Base-by-base conservation (phyloP, 2,329 filamentous ascomycete genomes). In the Nemania sp. region DNA sequence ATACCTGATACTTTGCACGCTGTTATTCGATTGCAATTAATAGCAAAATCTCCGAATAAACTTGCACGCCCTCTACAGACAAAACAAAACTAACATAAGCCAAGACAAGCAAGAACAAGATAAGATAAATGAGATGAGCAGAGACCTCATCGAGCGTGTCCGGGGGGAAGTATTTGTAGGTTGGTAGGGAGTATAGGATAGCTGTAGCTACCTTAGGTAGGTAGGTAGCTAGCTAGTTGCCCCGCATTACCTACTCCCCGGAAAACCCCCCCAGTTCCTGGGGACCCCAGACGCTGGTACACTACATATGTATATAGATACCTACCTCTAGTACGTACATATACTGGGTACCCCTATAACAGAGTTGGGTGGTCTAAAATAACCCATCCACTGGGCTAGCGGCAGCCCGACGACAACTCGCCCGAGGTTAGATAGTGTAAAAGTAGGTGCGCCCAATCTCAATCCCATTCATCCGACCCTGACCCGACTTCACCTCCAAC, bases 391-490 rank as follows among this genome's bases (percentile, higher is more conserved):
- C 60, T 62, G 53, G 27, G 35, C 53, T 51, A 66, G 27, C 52
- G 56, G 43, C 43, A 53, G n/a, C 8, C 27, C 58, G 32, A 29
- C 24, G 15, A 26, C 24, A 49, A 24, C 35, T 55, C 57, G 64
- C 64, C 64, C 41, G 64, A 66, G 64, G 64, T 66, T 63, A 26
- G 26, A 18, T 45, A 45, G 41, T 45, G n/a, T 8, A 32, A 5
- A 32, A 32, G 29, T 15, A n/a, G 11, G 20, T 35, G 52, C 45
- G 52, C 53, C 58, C 45, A 49, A 38, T 32, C 47, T n/a, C 15
- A 45, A 18, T 45, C 41, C 65, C 65, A 55, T 67, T 67, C 55
- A 56, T 18, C 58, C 64, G 64, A 66, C 51, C 26, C 38, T 26
- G 22, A 64, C 6, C 64, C 58, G 58, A 52, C 35, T 38, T 57